These are phyloP conservation scores for Amoebophrya sp. DNA, from an alignment of 169 alveolate species.

Conservation along the genomic window DNA sequence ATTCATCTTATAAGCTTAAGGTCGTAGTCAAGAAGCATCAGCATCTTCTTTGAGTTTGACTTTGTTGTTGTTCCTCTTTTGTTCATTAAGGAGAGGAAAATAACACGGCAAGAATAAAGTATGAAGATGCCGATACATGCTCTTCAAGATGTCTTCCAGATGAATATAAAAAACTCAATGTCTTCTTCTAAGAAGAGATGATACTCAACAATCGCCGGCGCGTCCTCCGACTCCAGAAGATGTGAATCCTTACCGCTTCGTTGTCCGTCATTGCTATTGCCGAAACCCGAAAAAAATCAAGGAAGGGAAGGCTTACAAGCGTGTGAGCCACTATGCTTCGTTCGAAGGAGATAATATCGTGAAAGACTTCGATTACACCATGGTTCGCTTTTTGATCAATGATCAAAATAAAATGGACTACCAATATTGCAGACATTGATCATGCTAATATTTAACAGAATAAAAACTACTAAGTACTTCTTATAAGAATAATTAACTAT, in stretches of 20 bases:
- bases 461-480: too few relatives aligned
- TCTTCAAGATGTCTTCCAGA: too few relatives aligned
- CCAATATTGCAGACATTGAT: neutral
- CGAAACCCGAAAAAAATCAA: neutral
- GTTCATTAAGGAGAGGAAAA: too few relatives aligned
- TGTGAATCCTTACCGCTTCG: neutral
- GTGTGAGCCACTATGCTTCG: neutral
- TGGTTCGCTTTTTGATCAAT: neutral
- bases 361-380: neutral
- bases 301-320: neutral
- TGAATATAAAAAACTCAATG: too few relatives aligned
- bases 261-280: neutral
- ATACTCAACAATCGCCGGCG: neutral
- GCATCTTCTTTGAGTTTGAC: too few relatives aligned
- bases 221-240: neutral
- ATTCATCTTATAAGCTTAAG: too few relatives aligned
- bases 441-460: too few relatives aligned
- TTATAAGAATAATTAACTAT: too few relatives aligned
- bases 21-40: too few relatives aligned
- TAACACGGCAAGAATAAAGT: too few relatives aligned
- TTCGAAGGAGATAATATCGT: neutral
- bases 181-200: neutral
- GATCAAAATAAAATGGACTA: neutral
- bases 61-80: too few relatives aligned
- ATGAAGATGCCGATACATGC: too few relatives aligned